Base-by-base conservation (phyloP, 2,329 filamentous ascomycete genomes). In the Pestalotiopsis sp. region DNA sequence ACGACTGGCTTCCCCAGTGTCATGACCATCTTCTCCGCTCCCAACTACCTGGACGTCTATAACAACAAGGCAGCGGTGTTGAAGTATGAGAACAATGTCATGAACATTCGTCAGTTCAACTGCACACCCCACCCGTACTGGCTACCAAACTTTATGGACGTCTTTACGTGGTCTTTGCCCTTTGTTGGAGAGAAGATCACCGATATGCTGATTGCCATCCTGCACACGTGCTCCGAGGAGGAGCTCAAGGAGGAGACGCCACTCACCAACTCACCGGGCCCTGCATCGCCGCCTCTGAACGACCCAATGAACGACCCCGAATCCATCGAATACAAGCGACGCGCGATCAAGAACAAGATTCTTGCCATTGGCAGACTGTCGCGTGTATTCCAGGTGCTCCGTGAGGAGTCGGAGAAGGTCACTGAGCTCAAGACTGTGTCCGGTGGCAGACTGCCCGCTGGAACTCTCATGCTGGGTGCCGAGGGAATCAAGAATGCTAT, bases 31-130 rank as follows among this genome's bases (percentile, higher is more conserved):
- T 99, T 99, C 87, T 98, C 95, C 59, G 96, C 96, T 1, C 96
- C 96, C 49, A 99, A 99, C 83, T 99, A 99, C 80, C 90, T 99
- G 72, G 96, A 99, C 78, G 95, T 99, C 49, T 99, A 99, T 84
- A 99, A 99, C 90, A 99, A 99, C 88, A 99, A 99, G 86, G 96
- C 96, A 2, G 96, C 96, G 0, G 96, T 99, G 56, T 86, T 99
- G 76, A 99, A 99, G 84, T 99, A 99, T 80, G 96, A 99, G 84
- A 99, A 99, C 83, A 99, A 99, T 78, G 96, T 99, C 70, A 99
- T 99, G 96, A 99, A 99, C 86, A 99, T 99, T 79, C 90, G 96
- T 69, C 96, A 99, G 82, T 99, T 99, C 86, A 99, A 99, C 87
- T 99, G 95, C 88, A 98, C 96, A 25, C 96, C 96, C 41, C 96